Base-by-base conservation (phyloP, 2,329 filamentous ascomycete genomes). In the Fusarium sp. region DNA sequence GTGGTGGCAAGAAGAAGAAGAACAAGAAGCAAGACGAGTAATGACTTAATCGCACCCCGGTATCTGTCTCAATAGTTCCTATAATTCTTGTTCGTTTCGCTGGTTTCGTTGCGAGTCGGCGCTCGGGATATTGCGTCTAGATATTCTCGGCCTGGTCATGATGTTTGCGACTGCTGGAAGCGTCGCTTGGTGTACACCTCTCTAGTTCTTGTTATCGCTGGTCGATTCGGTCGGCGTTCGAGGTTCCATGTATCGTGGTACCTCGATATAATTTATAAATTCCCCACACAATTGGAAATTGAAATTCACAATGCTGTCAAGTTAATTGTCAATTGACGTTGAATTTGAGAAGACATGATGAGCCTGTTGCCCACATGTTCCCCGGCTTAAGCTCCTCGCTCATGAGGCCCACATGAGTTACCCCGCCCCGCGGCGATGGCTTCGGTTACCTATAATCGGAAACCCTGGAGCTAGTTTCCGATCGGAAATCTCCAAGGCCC, bases 1-100 rank as follows among this genome's bases (percentile, higher is more conserved):
- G 83, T 73, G 87, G 83, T 74, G 87, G 89, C 79, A 90, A 90
- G 85, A 94, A 94, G 89, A 90, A 91, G 85, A 89, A 88, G 84
- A 87, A 94, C 88, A 89, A 89, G 85, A 89, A 89, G 83, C 85
- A 82, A 29, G 83, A 85, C 66, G 84, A 85, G 79, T 80, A 78
- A 78, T 55, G 37, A 23, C 58, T 55, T 70, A 31, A 65, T 39
- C 42, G 63, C 69, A 75, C 71, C 76, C 70, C 72, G 76, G 77
- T 80, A 79, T 82, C 79, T 83, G 78, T 80, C 83, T 77, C 80
- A 82, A 83, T 82, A 81, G 70, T 77, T 80, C 78, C 80, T 80
- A 78, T 73, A 78, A 78, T 74, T 78, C 58, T 80, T 82, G 78
- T 80, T 81, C 81, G 79, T 77, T 79, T 81, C 78, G 80, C 81